Evolutionary conservation across 75 land plant species (phyloP).

Genomic region (Cupressus sempervirens): DNA sequence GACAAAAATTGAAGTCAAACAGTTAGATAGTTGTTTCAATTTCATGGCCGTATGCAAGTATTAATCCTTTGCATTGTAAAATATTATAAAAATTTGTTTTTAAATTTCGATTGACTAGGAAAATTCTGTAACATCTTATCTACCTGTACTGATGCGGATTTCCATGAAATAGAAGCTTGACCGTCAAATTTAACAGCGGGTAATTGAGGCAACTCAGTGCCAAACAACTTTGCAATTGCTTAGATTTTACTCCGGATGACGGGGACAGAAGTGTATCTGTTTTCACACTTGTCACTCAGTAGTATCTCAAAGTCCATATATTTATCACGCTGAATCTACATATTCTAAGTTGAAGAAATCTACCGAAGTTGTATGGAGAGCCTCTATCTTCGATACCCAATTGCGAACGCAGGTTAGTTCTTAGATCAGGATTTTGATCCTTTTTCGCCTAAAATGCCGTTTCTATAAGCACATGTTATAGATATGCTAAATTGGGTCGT

Average conservation of each 20-base stretch:
- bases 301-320: background rate
- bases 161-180: too few relatives aligned
- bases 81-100: too few relatives aligned
- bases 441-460: background rate
- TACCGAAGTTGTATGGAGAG: background rate
- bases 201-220: background rate
- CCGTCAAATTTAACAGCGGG: background rate
- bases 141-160: too few relatives aligned
- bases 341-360: background rate
- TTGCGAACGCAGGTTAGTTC: constrained; percentile 2
- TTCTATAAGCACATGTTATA: background rate
- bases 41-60: too few relatives aligned
- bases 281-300: background rate
- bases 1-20: too few relatives aligned
- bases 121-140: too few relatives aligned
- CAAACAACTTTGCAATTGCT: background rate
- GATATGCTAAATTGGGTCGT: background rate
- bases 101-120: too few relatives aligned
- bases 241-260: background rate
- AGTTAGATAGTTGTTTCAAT: too few relatives aligned
- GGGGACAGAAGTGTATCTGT: background rate
- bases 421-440: background rate
- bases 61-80: too few relatives aligned
- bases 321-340: background rate
- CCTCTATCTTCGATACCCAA: background rate